A percentile compares a stretch with the other conserved stretches of the same genome.
Evolutionary conservation across 2,329 filamentous ascomycete species (phyloP).

Genomic region (Epichloe gansuensis): DNA sequence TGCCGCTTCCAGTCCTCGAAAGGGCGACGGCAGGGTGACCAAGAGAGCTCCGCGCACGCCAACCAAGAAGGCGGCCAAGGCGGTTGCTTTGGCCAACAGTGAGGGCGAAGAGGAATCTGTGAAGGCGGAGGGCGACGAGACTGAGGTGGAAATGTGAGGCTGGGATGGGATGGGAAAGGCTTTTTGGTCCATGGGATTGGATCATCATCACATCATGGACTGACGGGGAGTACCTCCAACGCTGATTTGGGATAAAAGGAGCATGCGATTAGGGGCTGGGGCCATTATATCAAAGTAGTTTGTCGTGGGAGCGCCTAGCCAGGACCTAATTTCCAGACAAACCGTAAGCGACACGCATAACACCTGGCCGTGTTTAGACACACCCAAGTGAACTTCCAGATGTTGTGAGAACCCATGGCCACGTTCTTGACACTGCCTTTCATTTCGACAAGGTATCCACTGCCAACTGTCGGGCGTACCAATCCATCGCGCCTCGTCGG

Average conservation of each 20-base stretch:
- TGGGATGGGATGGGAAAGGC: not conserved
- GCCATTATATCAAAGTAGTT: not conserved
- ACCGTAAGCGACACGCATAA: not conserved
- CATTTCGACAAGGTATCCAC: not conserved
- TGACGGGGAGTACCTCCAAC: not conserved
- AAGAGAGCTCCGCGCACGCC: constrained; percentile 19
- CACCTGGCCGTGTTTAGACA: not conserved
- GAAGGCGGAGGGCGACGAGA: constrained; percentile 8
- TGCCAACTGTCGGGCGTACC: not conserved
- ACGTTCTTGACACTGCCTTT: not conserved
- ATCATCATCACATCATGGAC: not conserved
- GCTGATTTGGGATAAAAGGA: not conserved
- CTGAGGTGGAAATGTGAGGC: constrained; percentile 5
- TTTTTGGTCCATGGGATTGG: not conserved
- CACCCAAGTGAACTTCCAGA: not conserved
- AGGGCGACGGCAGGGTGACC: constrained; percentile 17
- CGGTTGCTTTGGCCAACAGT: constrained; percentile 5
- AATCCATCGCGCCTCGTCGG: not conserved
- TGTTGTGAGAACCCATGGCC: not conserved
- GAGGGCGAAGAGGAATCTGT: constrained; percentile 6
- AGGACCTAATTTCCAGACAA: not conserved
- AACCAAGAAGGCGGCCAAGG: constrained; percentile 19
- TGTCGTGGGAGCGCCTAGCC: too few species aligned
- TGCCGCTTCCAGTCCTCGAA: constrained; percentile 14
- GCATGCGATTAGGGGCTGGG: not conserved